Conservation (phyloP, 108 stramenopile genomes). For the Conticribra weissflogii region DNA sequence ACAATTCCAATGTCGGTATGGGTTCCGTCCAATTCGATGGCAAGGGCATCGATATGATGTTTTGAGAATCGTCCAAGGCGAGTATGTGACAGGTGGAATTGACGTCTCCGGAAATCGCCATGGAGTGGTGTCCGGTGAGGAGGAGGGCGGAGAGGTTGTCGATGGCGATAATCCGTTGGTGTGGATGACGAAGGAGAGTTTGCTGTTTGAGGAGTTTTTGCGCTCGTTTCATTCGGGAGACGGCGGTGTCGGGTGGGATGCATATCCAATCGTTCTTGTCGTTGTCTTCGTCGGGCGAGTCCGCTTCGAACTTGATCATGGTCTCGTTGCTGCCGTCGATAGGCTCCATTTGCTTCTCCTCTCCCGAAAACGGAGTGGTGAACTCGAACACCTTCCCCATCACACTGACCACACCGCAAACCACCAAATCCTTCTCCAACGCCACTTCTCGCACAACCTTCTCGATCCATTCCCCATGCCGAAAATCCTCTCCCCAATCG, state of each 20-base stretch:
- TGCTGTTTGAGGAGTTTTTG: neutral
- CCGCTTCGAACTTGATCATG: too few relatives aligned
- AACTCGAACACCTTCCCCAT: constrained; percentile 1
- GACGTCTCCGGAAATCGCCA: constrained; percentile 14
- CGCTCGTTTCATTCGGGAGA: neutral
- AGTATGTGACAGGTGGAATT: constrained; percentile 1
- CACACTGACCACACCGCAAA: neutral
- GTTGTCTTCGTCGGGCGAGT: neutral
- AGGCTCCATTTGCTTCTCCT: too few relatives aligned
- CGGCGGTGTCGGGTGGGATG: neutral
- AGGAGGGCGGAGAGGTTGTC: constrained; percentile 18
- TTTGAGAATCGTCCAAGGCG: neutral
- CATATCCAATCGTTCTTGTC: neutral
- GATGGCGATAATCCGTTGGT: constrained; percentile 10
- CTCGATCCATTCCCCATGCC: neutral
- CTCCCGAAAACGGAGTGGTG: too few relatives aligned
- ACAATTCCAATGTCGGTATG: constrained; percentile 4
- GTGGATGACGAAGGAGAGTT: neutral
- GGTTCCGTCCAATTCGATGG: constrained; percentile 13
- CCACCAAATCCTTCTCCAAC: neutral
- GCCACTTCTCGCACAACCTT: neutral
- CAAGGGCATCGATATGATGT: constrained; percentile 4
- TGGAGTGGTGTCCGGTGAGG: constrained; percentile 2
- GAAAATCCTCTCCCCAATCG: neutral
- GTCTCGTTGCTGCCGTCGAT: too few relatives aligned